phyloP scores from a whole-genome alignment of 106 monocot species.

The Allium cepa region DNA sequence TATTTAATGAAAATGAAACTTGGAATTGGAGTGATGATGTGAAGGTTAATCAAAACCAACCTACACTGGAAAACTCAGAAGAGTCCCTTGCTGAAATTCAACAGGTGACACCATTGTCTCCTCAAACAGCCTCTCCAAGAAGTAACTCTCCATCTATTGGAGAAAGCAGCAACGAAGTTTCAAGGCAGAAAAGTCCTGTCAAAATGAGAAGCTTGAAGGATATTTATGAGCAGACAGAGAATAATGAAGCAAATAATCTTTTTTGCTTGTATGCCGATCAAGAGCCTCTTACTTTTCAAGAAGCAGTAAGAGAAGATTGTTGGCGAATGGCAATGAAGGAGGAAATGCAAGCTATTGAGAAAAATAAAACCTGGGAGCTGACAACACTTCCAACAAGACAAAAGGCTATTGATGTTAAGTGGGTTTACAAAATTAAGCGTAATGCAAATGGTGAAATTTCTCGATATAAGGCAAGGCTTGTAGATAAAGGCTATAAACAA shows the following conservation, averaged over 20 bases:
- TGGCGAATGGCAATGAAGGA: background rate
- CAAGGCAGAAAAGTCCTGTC: background rate
- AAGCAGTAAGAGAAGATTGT: background rate
- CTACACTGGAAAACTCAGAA: background rate
- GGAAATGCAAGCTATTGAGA: background rate
- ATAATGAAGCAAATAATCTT: background rate
- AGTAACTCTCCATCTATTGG: background rate
- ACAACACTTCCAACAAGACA: background rate
- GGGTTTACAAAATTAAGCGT: slow-evolving; percentile 2
- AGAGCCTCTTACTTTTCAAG: background rate
- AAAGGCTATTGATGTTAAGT: background rate
- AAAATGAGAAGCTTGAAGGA: background rate
- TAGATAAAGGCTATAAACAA: slow-evolving; percentile 2
- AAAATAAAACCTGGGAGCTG: background rate
- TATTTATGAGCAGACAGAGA: too few species aligned
- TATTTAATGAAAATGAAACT: background rate
- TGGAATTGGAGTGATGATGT: background rate
- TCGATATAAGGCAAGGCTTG: background rate
- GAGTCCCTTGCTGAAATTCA: background rate
- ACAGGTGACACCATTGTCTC: too few species aligned
- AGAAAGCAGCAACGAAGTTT: background rate
- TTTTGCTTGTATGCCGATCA: background rate
- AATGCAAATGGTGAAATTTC: background rate
- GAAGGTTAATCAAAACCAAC: background rate
- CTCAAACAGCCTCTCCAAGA: background rate